A percentile compares a stretch with the other conserved stretches of the same genome.
phyloP scores from a whole-genome alignment of 805 yeast genomes.

The Metschnikowia kofuensis region DNA sequence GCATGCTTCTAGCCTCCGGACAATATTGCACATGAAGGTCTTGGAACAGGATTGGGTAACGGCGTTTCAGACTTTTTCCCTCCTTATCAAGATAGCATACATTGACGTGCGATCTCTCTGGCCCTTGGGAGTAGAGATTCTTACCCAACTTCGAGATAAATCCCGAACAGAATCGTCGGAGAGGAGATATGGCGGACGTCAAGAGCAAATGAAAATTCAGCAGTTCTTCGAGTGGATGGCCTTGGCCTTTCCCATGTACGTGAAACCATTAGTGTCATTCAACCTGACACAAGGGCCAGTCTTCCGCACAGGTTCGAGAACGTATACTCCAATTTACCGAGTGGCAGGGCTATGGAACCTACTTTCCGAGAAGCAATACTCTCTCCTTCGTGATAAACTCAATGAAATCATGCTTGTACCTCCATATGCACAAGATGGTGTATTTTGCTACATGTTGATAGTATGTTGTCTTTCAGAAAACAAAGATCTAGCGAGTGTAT shows the following conservation, averaged over 20 bases:
- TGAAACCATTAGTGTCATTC: conserved; percentile 8
- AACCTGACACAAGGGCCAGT: conserved; percentile 28
- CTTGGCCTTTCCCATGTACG: conserved; percentile 23
- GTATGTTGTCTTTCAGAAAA: conserved; percentile 28
- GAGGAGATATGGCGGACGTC: neutral
- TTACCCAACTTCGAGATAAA: conserved; percentile 20
- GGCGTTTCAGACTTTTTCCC: conserved; percentile 52
- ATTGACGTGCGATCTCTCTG: conserved; percentile 58
- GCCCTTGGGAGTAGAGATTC: conserved; percentile 61
- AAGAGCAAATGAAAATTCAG: conserved; percentile 22
- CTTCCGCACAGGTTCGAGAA: conserved; percentile 39
- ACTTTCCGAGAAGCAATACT: conserved; percentile 33
- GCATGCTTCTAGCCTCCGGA: conserved; percentile 35
- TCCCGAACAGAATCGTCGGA: neutral
- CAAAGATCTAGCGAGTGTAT: conserved; percentile 15
- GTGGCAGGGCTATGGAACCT: conserved; percentile 43
- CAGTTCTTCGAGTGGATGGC: conserved; percentile 38
- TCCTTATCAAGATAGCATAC: conserved; percentile 46
- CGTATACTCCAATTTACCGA: conserved; percentile 41
- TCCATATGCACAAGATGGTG: conserved; percentile 43
- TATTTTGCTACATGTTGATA: conserved; percentile 34
- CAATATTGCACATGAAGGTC: conserved; percentile 49
- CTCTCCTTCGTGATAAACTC: conserved; percentile 30
- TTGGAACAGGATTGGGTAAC: conserved; percentile 49
- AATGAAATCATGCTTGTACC: conserved; percentile 39